These are phyloP conservation scores for Tetrahymena elliotti DNA, from an alignment of 73 alveolate species.

Conservation along the genomic window DNA sequence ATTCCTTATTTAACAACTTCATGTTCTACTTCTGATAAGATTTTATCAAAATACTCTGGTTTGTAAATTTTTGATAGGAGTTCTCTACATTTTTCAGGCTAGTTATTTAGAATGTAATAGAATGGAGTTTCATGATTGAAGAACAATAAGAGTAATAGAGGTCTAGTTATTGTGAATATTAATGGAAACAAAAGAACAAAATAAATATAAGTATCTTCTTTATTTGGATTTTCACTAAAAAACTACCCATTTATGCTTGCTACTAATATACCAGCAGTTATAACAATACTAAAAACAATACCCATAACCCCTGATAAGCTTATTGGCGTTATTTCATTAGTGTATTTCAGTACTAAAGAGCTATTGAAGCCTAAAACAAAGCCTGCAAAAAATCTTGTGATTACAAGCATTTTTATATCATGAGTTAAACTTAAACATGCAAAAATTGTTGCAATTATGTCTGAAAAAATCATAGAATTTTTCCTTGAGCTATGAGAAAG, in stretches of 20 bases:
- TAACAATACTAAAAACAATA: background rate
- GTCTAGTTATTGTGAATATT: background rate
- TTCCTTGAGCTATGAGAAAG: background rate
- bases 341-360: constrained; percentile 22
- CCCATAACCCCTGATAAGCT: constrained; percentile 28
- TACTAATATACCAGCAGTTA: background rate
- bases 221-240: constrained; percentile 4
- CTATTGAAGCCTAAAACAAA: constrained; percentile 15
- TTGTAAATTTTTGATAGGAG: background rate
- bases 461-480: background rate
- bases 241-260: constrained; percentile 10
- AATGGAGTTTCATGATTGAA: constrained; percentile 9
- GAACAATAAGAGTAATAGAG: background rate
- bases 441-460: constrained; percentile 9
- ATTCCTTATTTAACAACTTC: background rate
- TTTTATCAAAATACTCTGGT: background rate
- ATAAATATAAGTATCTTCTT: background rate
- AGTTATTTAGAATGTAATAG: background rate
- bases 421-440: background rate
- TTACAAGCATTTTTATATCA: background rate
- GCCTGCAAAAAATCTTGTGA: constrained; percentile 23
- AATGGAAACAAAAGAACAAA: constrained; percentile 12
- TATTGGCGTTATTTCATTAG: constrained; percentile 14
- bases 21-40: background rate
- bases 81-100: background rate